Percentiles rank a stretch among this genome's conserved stretches.
These are phyloP conservation scores for Vigna angularis DNA, from an alignment of 306 rosid genomes.

Conservation along the genomic window DNA sequence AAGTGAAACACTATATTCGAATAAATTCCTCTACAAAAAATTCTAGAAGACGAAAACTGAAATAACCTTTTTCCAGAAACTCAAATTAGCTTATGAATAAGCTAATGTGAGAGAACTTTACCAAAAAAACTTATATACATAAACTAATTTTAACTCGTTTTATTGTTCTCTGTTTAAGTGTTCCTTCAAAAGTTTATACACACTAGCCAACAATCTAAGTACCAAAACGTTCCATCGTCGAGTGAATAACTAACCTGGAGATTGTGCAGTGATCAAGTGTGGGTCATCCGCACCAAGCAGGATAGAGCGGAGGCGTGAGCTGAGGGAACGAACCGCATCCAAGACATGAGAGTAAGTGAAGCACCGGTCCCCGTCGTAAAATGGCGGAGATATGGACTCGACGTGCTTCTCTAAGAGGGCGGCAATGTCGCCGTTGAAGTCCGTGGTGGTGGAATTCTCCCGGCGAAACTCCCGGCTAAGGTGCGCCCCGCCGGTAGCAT, in stretches of 20 bases:
- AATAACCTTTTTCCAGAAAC: too few species aligned
- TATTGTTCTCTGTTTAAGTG: too few species aligned
- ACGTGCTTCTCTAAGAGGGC: conserved; percentile 46
- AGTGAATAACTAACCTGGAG: conserved; percentile 52
- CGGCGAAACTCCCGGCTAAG: conserved; percentile 44
- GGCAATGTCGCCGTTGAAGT: conserved; percentile 21
- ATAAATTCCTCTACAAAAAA: neutral
- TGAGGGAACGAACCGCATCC: conserved; percentile 66
- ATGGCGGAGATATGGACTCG: conserved; percentile 51
- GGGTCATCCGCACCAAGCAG: conserved; percentile 57
- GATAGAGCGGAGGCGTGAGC: conserved; percentile 65
- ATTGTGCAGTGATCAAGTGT: conserved; percentile 44
- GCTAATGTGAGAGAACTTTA: too few species aligned
- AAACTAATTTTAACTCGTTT: neutral
- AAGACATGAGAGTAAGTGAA: conserved; percentile 71
- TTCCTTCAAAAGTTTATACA: too few species aligned
- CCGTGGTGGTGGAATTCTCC: conserved; percentile 21
- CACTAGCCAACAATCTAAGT: neutral
- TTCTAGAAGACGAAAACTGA: neutral
- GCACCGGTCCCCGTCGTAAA: conserved; percentile 59
- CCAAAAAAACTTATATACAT: too few species aligned
- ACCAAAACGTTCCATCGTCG: neutral
- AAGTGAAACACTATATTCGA: neutral
- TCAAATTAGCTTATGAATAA: too few species aligned
- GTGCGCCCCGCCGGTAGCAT: conserved; percentile 64